These are phyloP conservation scores for Chaetothyriales sp. DNA, from an alignment of 2,329 filamentous ascomycete species.

Conservation along the genomic window DNA sequence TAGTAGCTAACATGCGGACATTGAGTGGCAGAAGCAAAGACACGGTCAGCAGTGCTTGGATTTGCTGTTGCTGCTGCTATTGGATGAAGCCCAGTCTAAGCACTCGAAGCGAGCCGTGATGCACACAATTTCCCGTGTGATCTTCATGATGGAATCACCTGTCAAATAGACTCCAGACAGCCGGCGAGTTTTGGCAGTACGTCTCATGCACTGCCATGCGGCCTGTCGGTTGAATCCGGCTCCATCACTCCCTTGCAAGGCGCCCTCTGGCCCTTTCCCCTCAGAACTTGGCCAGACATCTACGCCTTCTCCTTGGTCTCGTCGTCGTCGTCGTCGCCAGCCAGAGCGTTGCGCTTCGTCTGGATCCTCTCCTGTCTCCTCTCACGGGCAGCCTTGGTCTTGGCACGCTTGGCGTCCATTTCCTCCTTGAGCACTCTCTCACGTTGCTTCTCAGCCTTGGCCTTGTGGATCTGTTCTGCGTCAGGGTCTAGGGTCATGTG, in stretches of 20 bases:
- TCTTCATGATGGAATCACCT: background rate
- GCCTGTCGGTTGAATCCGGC: background rate
- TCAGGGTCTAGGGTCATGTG: conserved; percentile 15
- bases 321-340: conserved; percentile 51
- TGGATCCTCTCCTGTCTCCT: conserved; percentile 84
- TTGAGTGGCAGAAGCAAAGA: background rate
- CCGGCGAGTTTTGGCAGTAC: background rate
- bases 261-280: background rate
- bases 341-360: conserved; percentile 79
- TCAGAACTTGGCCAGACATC: background rate
- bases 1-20: too few species aligned
- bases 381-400: conserved; percentile 99
- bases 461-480: conserved; percentile 79
- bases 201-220: background rate
- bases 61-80: conserved; percentile 3
- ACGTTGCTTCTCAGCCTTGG: conserved; percentile 98
- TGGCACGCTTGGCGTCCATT: conserved; percentile 99
- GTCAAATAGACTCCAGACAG: background rate
- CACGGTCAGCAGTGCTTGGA: background rate
- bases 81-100: background rate
- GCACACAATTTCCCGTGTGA: background rate
- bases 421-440: conserved; percentile 95
- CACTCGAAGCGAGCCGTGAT: background rate
- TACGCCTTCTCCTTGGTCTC: conserved; percentile 20
- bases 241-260: background rate